Conservation (phyloP, 2,329 filamentous ascomycete genomes). For the Sphaerulina vaccinii region DNA sequence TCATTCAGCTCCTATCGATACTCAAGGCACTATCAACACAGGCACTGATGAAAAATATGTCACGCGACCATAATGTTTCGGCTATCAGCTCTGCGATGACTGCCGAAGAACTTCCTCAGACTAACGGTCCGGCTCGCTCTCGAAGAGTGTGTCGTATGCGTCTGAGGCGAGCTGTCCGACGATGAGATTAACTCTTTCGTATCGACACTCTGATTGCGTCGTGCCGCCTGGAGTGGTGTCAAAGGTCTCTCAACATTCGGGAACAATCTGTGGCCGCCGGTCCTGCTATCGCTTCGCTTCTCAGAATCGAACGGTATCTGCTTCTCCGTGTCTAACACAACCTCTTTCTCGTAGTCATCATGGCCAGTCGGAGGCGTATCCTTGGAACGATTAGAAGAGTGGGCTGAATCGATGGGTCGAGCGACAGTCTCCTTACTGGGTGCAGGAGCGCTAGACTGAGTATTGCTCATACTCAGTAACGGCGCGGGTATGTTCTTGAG, state of each 20-base stretch:
- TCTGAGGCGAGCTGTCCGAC: conserved; percentile 2
- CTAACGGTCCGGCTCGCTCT: conserved; percentile 20
- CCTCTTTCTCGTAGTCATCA: not conserved
- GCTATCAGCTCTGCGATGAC: conserved; percentile 13
- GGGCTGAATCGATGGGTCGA: conserved; percentile 22
- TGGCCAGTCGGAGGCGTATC: conserved; percentile 7
- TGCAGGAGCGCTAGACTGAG: conserved; percentile 1
- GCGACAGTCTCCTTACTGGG: conserved; percentile 7
- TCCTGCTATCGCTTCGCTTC: not conserved
- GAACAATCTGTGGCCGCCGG: conserved; percentile 19
- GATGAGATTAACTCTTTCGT: conserved; percentile 12
- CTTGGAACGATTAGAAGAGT: conserved; percentile 19
- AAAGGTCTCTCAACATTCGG: conserved; percentile 19
- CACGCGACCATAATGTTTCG: conserved; percentile 15
- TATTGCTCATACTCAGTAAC: conserved; percentile 5
- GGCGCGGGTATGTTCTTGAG: conserved; percentile 25
- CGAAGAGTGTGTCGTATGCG: conserved; percentile 11
- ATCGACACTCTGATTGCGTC: conserved; percentile 12
- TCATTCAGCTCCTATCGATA: not conserved
- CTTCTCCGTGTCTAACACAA: conserved; percentile 15
- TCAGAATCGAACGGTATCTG: not conserved
- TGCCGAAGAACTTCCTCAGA: conserved; percentile 19
- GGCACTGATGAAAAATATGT: not conserved
- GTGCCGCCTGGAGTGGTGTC: conserved; percentile 18
- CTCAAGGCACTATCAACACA: not conserved